Evolutionary conservation across 805 yeast genomes (phyloP).

Genomic region (Metschnikowia matae): DNA sequence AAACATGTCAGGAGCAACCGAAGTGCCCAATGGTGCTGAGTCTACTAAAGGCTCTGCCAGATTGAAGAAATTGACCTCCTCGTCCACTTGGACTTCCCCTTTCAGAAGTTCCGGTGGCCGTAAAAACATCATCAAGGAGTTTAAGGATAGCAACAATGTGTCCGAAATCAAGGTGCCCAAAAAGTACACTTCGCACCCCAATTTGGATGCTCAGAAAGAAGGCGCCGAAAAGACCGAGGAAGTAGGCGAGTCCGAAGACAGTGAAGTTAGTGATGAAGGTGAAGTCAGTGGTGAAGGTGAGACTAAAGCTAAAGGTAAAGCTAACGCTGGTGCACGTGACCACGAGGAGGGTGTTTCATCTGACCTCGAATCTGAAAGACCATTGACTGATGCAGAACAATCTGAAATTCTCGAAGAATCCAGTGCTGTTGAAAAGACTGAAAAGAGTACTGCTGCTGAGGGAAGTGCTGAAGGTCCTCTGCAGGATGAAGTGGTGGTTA

Average conservation of each 20-base stretch:
- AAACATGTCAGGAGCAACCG: constrained; percentile 12
- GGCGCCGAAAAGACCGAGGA: constrained; percentile 3
- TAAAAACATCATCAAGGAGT: constrained; percentile 34
- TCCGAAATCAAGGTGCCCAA: constrained; percentile 35
- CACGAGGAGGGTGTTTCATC: neutral
- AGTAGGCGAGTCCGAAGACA: neutral
- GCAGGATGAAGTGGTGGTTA: neutral
- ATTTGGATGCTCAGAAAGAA: constrained; percentile 26
- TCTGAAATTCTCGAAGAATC: neutral
- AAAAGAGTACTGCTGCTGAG: neutral
- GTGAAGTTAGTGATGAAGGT: neutral
- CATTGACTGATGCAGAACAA: constrained; percentile 9
- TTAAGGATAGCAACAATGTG: constrained; percentile 31
- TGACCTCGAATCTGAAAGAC: constrained; percentile 9
- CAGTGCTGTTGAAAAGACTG: neutral
- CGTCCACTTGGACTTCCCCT: constrained; percentile 40
- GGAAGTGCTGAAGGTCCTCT: neutral
- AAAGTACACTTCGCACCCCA: constrained; percentile 39
- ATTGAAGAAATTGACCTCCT: constrained; percentile 21
- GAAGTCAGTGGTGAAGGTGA: neutral
- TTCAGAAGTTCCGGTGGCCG: constrained; percentile 27
- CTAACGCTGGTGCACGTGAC: neutral
- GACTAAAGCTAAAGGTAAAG: neutral
- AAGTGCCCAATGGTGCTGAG: constrained; percentile 7
- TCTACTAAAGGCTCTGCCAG: constrained; percentile 13